Evolutionary conservation across 2,329 filamentous ascomycete genomes (phyloP).

Genomic region (Fusarium robinianum): DNA sequence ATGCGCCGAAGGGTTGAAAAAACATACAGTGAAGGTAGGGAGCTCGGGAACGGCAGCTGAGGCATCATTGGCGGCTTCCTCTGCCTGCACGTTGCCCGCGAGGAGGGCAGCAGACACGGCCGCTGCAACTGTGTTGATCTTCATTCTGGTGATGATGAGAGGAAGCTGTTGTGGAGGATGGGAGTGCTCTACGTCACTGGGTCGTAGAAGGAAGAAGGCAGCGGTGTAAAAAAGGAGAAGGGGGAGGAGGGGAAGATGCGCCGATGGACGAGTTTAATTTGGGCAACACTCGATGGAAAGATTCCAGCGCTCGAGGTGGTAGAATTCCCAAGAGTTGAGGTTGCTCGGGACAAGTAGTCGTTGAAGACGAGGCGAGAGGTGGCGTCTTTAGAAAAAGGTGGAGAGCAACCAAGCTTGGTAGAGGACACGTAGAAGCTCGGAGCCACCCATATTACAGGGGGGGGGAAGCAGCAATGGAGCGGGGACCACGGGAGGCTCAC

Average conservation of each 20-base stretch:
- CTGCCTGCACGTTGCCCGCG: constrained; percentile 70
- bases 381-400: constrained; percentile 36
- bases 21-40: constrained; percentile 85
- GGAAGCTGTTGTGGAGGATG: constrained; percentile 18
- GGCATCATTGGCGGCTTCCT: constrained; percentile 63
- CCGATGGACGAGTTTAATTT: constrained; percentile 5
- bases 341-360: constrained; percentile 26
- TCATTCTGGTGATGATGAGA: constrained; percentile 71
- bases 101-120: constrained; percentile 74
- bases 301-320: constrained; percentile 38
- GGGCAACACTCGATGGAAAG: constrained; percentile 7
- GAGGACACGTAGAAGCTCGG: constrained; percentile 44
- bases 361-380: constrained; percentile 28
- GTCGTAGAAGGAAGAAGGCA: constrained; percentile 8
- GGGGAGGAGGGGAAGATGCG: constrained; percentile 5
- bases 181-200: constrained; percentile 26
- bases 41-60: constrained; percentile 65
- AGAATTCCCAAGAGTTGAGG: constrained; percentile 37
- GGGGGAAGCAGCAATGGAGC: neutral
- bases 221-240: constrained; percentile 12
- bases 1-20: neutral
- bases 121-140: constrained; percentile 78
- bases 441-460: constrained; percentile 25
- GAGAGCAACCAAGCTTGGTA: constrained; percentile 36
- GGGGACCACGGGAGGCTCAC: no score